Percentiles rank a stretch among this genome's conserved stretches.
phyloP scores from a whole-genome alignment of 495 filamentous ascomycete genomes.

The Podospora didyma region DNA sequence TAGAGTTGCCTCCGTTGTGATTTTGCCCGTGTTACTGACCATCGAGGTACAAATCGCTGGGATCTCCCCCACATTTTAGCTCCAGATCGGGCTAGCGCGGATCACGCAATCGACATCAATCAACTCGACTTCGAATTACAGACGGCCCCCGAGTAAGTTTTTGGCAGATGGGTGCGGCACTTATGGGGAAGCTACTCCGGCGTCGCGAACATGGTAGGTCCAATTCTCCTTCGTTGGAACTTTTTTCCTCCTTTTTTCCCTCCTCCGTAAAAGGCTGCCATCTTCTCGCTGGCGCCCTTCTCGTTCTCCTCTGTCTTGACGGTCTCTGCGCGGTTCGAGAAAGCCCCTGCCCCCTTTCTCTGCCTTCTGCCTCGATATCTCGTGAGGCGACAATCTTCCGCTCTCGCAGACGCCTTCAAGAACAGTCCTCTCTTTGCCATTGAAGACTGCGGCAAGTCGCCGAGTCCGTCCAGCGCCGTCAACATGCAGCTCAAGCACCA shows the following conservation, averaged over 20 bases:
- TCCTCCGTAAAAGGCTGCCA: background rate
- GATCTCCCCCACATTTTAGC: background rate
- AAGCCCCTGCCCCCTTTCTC: conserved; percentile 13
- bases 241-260: background rate
- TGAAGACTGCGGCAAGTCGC: conserved; percentile 4
- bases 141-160: conserved; percentile 5
- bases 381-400: conserved; percentile 10
- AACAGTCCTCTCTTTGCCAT: conserved; percentile 12
- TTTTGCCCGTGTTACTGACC: background rate
- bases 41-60: background rate
- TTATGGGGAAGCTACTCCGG: background rate
- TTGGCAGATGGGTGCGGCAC: conserved; percentile 1
- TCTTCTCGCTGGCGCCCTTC: conserved; percentile 22
- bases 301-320: conserved; percentile 19
- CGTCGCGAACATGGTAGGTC: background rate
- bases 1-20: background rate
- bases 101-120: conserved; percentile 28
- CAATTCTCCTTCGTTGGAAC: background rate
- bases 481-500: conserved; percentile 25
- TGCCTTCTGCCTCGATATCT: conserved; percentile 20
- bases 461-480: conserved; percentile 1
- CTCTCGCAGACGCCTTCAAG: conserved; percentile 17
- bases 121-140: conserved; percentile 14
- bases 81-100: conserved; percentile 16
- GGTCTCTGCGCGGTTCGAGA: conserved; percentile 21